phyloP scores from a whole-genome alignment of 2,329 filamentous ascomycete species.

The Beauveria bassiana region DNA sequence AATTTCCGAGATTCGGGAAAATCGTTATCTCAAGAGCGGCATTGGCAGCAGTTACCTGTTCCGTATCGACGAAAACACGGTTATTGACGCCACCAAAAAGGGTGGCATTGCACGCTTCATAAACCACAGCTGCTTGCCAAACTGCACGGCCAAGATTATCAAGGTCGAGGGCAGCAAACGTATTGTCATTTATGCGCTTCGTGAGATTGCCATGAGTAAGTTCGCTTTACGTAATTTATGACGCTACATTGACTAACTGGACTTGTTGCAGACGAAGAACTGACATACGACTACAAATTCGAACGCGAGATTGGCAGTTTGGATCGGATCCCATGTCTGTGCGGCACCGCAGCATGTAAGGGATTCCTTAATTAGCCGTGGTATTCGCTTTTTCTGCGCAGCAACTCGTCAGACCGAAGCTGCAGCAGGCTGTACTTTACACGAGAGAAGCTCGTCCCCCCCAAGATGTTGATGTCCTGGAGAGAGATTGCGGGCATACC shows the following conservation, averaged over 20 bases:
- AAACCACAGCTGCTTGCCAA: slow-evolving; percentile 96
- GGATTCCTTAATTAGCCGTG: slow-evolving; percentile 86
- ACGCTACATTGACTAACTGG: slow-evolving; percentile 14
- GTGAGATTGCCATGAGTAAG: slow-evolving; percentile 92
- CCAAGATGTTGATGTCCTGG: background rate
- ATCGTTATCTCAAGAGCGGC: slow-evolving; percentile 86
- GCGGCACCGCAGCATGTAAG: slow-evolving; percentile 92
- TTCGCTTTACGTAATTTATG: slow-evolving; percentile 24
- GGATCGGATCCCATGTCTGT: slow-evolving; percentile 94
- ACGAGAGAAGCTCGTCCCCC: background rate
- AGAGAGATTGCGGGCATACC: background rate
- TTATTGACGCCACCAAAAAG: slow-evolving; percentile 97
- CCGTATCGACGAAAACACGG: slow-evolving; percentile 94
- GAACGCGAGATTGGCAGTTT: slow-evolving; percentile 92
- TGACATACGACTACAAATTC: slow-evolving; percentile 99
- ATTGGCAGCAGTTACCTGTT: slow-evolving; percentile 97
- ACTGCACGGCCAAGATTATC: slow-evolving; percentile 99
- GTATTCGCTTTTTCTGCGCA: background rate
- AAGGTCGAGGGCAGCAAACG: slow-evolving; percentile 96
- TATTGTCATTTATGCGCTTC: slow-evolving; percentile 96
- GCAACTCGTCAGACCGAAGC: background rate
- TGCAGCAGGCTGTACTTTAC: slow-evolving; percentile 1
- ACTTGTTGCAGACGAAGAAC: slow-evolving; percentile 71
- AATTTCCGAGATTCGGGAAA: slow-evolving; percentile 92
- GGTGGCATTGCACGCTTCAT: slow-evolving; percentile 97